Percentiles rank a stretch among this genome's conserved stretches.
Evolutionary conservation across 345 rosid genomes (phyloP).

Genomic region (Citrus trifoliata): DNA sequence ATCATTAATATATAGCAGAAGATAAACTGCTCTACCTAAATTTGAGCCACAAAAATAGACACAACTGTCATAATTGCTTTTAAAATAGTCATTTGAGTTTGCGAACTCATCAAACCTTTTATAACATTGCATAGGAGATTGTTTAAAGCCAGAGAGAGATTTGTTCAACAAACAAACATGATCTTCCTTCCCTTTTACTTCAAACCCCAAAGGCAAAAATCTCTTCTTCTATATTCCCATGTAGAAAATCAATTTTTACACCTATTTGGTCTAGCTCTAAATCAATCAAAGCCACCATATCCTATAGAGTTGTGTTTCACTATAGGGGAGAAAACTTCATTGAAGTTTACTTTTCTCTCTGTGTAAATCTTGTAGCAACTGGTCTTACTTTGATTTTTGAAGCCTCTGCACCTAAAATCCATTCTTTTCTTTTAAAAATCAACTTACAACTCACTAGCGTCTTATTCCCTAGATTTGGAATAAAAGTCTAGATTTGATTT

Average conservation of each 20-base stretch:
- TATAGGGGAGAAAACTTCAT: too few relatives aligned
- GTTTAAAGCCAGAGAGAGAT: background rate
- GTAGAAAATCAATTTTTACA: background rate
- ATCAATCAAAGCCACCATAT: background rate
- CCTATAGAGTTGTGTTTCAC: too few relatives aligned
- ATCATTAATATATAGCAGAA: background rate
- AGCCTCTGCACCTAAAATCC: too few relatives aligned
- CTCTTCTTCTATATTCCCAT: background rate
- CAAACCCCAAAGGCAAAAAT: background rate
- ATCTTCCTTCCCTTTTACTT: fast-evolving
- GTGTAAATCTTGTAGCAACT: too few relatives aligned
- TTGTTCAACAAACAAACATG: background rate
- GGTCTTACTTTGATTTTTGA: too few relatives aligned
- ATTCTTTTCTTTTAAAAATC: too few relatives aligned
- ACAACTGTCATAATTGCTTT: background rate
- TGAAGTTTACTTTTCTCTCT: too few relatives aligned
- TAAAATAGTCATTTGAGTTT: background rate
- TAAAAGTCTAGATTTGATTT: too few relatives aligned
- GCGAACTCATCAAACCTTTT: background rate
- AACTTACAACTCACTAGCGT: too few relatives aligned
- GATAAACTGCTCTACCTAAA: background rate
- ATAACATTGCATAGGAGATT: background rate
- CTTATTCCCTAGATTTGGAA: too few relatives aligned
- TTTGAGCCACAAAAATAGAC: background rate
- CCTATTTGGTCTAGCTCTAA: background rate